phyloP scores from a whole-genome alignment of 306 rosid genomes.

The Prunus persica region Prunus_persica_NCBIv2 NC_034015.1:6510501-6511000 shows the following conservation, averaged over 20 bases:
- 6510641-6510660: neutral
- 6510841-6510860: neutral
- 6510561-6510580: neutral
- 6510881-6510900: neutral
- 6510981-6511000: neutral
- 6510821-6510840: neutral
- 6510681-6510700: neutral
- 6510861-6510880: fast-evolving
- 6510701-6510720: neutral
- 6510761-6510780: neutral
- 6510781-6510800: neutral
- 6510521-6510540: too few relatives aligned
- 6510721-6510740: fast-evolving
- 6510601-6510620: neutral
- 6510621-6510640: neutral
- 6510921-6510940: neutral
- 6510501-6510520: too few relatives aligned
- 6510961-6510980: neutral
- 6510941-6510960: neutral
- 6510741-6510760: neutral
- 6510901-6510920: neutral
- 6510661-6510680: neutral
- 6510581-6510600: neutral
- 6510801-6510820: fast-evolving
- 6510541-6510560: neutral